Percentiles rank a stretch among this genome's conserved stretches.
Evolutionary conservation across 1,284 basidiomycete genomes (phyloP).

Genomic region (Spongiforma sp.): DNA sequence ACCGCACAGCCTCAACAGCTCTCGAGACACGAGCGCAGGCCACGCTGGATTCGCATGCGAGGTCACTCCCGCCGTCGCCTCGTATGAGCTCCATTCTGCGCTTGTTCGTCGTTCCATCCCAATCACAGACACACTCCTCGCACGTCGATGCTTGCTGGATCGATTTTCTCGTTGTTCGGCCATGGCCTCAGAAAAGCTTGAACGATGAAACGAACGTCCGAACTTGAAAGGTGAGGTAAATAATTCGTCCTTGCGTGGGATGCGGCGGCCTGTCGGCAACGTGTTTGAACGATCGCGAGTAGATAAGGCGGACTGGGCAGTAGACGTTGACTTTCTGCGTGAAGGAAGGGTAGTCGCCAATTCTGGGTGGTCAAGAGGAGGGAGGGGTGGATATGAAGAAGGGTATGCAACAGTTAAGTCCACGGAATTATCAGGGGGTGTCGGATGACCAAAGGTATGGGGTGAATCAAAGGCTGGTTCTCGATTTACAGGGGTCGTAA

Average conservation of each 20-base stretch:
- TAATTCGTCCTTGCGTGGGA: conserved; percentile 26
- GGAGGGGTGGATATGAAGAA: conserved; percentile 50
- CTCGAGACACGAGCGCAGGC: conserved; percentile 50
- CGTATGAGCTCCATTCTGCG: conserved; percentile 47
- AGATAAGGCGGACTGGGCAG: conserved; percentile 11
- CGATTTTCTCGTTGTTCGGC: conserved; percentile 15
- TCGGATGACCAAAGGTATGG: conserved; percentile 45
- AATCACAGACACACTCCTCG: conserved; percentile 26
- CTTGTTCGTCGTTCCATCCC: conserved; percentile 40
- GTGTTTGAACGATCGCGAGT: conserved; percentile 34
- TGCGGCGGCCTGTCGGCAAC: conserved; percentile 17
- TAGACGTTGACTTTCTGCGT: conserved; percentile 15
- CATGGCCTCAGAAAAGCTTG: conserved; percentile 14
- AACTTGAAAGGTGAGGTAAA: conserved; percentile 32
- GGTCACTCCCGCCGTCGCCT: conserved; percentile 42
- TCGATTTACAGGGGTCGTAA: conserved; percentile 28
- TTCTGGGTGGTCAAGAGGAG: conserved; percentile 57
- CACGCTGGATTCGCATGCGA: conserved; percentile 41
- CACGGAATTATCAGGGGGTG: conserved; percentile 34
- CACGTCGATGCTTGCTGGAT: conserved; percentile 20
- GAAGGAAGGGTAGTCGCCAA: conserved; percentile 35
- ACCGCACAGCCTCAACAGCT: conserved; percentile 46
- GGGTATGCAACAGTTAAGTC: conserved; percentile 28
- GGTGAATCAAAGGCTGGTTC: conserved; percentile 38
- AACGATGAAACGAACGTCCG: conserved; percentile 22